These are phyloP conservation scores for Aquanectria penicillioides DNA, from an alignment of 2,329 filamentous ascomycete genomes.

Conservation along the genomic window DNA sequence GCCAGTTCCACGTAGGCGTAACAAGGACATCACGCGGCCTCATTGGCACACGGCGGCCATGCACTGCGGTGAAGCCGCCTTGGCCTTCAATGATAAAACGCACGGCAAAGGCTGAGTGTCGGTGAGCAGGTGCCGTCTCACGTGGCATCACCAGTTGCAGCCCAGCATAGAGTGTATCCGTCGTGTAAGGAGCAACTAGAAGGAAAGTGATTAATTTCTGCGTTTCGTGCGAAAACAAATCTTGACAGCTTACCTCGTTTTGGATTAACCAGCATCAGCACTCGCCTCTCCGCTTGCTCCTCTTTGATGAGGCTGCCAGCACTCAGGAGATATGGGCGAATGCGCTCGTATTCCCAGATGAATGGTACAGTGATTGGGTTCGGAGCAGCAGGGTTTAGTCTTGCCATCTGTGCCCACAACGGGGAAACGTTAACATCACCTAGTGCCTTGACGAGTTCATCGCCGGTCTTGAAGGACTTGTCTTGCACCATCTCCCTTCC, in stretches of 20 bases:
- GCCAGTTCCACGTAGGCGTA: slow-evolving; percentile 68
- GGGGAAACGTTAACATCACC: slow-evolving; percentile 38
- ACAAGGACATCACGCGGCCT: slow-evolving; percentile 63
- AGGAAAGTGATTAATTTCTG: not conserved
- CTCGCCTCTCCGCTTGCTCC: slow-evolving; percentile 51
- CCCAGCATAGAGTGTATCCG: slow-evolving; percentile 66
- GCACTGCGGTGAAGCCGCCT: slow-evolving; percentile 64
- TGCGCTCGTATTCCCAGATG: slow-evolving; percentile 49
- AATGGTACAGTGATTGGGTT: slow-evolving; percentile 52
- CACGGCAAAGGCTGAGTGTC: slow-evolving; percentile 64
- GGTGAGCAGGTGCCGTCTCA: slow-evolving; percentile 63
- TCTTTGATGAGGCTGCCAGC: slow-evolving; percentile 48
- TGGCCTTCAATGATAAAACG: slow-evolving; percentile 66
- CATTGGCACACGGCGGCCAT: slow-evolving; percentile 61
- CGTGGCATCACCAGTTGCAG: slow-evolving; percentile 65
- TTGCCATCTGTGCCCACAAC: slow-evolving; percentile 58
- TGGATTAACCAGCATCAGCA: slow-evolving; percentile 54
- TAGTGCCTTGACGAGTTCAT: not conserved
- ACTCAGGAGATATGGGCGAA: slow-evolving; percentile 44
- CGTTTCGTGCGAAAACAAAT: too few relatives aligned
- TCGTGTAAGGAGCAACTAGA: slow-evolving; percentile 58
- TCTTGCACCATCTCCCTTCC: not conserved
- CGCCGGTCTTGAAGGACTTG: not conserved
- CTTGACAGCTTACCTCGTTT: slow-evolving; percentile 54
- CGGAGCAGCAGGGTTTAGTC: slow-evolving; percentile 55